Conservation (phyloP, 108 stramenopile species). For the Nitzschia sp. region DNA sequence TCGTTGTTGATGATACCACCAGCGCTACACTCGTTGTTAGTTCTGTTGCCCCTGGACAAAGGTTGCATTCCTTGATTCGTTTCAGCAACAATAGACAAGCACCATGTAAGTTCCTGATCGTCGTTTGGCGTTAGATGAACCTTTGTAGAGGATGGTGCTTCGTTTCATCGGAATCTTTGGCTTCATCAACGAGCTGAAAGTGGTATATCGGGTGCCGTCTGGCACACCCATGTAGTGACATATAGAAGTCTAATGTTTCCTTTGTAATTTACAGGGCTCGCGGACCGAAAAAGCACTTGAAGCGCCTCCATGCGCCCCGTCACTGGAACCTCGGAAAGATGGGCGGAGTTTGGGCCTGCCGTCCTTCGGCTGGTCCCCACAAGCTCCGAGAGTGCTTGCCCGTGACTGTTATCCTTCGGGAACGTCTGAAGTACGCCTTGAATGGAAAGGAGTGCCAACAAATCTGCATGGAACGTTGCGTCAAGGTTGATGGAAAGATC, state of each 20-base stretch:
- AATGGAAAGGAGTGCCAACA: slow-evolving; percentile 96
- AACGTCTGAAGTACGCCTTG: slow-evolving; percentile 99
- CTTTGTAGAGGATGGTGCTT: no score
- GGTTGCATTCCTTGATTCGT: slow-evolving; percentile 5
- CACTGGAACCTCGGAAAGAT: slow-evolving; percentile 99
- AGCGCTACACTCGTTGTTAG: background rate
- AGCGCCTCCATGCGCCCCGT: slow-evolving; percentile 99
- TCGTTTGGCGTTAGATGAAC: no score
- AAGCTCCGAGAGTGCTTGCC: slow-evolving; percentile 98
- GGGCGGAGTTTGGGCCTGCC: slow-evolving; percentile 97
- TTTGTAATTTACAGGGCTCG: slow-evolving; percentile 70
- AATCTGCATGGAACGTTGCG: slow-evolving; percentile 99
- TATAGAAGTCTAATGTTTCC: background rate
- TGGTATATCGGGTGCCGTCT: no score
- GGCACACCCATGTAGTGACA: no score
- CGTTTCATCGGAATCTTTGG: no score
- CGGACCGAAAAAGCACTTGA: slow-evolving; percentile 99
- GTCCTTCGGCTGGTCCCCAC: slow-evolving; percentile 97
- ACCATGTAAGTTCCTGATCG: slow-evolving; percentile 18
- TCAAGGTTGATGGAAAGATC: slow-evolving; percentile 98
- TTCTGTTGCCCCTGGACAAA: slow-evolving; percentile 3
- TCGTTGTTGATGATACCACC: no score
- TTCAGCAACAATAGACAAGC: slow-evolving; percentile 16
- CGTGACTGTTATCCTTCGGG: slow-evolving; percentile 94
- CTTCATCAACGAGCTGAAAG: no score